A percentile compares a stretch with the other conserved stretches of the same genome.
Evolutionary conservation across 2,329 filamentous ascomycete species (phyloP).

Genomic region (Diaporthe velutina): DNA sequence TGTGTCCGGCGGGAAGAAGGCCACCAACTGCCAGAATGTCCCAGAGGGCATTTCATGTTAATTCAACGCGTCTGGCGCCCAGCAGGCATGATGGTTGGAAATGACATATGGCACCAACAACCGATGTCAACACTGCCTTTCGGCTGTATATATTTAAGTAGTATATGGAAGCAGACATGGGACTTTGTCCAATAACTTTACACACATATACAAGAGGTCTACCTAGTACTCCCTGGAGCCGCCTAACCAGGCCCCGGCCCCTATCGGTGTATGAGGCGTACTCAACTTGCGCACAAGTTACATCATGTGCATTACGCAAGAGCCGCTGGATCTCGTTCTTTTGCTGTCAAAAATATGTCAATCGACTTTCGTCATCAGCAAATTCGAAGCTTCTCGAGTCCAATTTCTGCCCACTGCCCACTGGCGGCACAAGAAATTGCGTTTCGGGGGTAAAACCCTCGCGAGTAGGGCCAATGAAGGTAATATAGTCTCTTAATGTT

Average conservation of each 20-base stretch:
- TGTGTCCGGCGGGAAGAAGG: slow-evolving; percentile 53
- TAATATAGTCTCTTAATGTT: rapidly evolving
- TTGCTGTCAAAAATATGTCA: neutral
- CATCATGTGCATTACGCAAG: neutral
- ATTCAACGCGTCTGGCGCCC: neutral
- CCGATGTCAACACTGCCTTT: neutral
- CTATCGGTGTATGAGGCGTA: neutral
- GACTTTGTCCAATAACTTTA: neutral
- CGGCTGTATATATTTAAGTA: neutral
- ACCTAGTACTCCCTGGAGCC: neutral
- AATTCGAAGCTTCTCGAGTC: neutral
- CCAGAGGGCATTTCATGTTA: slow-evolving; percentile 21
- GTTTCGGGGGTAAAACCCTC: no score
- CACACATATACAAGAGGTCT: neutral
- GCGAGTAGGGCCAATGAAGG: neutral
- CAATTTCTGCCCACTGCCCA: neutral
- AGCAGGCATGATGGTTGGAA: no score
- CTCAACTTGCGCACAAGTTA: neutral
- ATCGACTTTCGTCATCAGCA: no score
- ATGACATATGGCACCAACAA: neutral
- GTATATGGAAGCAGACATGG: no score
- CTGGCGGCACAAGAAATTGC: neutral
- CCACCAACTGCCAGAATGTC: slow-evolving; percentile 26
- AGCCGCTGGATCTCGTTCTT: neutral
- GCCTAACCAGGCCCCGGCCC: no score